Percentiles rank a stretch among this genome's conserved stretches.
Conservation (phyloP, 768 basidiomycete genomes). For the Calocera cornea region DNA sequence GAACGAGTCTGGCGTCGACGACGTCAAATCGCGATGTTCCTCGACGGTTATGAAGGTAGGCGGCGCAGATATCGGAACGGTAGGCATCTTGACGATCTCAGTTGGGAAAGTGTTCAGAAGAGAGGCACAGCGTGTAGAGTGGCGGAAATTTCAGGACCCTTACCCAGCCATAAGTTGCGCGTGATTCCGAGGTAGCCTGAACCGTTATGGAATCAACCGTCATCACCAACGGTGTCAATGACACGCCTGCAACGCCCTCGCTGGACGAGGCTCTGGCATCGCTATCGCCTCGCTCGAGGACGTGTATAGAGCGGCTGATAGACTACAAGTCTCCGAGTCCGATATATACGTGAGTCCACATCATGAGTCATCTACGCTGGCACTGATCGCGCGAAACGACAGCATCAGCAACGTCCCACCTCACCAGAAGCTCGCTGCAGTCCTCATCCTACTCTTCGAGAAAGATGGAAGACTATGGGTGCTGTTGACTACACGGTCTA, state of each 20-base stretch:
- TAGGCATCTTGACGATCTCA: constrained; percentile 5
- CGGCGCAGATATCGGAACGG: constrained; percentile 24
- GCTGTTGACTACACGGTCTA: constrained; percentile 75
- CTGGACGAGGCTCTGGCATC: not conserved
- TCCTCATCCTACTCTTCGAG: constrained; percentile 69
- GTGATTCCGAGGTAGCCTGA: not conserved
- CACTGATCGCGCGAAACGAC: not conserved
- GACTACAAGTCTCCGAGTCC: not conserved
- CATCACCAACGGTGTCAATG: constrained; percentile 1
- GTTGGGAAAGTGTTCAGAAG: not conserved
- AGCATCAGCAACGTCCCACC: constrained; percentile 3
- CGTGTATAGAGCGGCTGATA: not conserved
- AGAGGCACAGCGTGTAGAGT: not conserved
- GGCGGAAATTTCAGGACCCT: constrained; percentile 3
- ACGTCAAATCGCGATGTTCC: constrained; percentile 51
- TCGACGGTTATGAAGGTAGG: constrained; percentile 43
- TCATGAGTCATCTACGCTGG: not conserved
- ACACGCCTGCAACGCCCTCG: not conserved
- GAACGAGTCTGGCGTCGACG: constrained; percentile 78
- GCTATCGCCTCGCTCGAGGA: not conserved
- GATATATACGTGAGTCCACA: not conserved
- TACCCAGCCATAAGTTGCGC: not conserved
- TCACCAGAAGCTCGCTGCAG: constrained; percentile 45
- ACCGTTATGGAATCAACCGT: not conserved
- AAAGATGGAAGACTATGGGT: constrained; percentile 53